These are phyloP conservation scores for Sporothrix pallida DNA, from an alignment of 2,329 filamentous ascomycete genomes.

Conservation along the genomic window DNA sequence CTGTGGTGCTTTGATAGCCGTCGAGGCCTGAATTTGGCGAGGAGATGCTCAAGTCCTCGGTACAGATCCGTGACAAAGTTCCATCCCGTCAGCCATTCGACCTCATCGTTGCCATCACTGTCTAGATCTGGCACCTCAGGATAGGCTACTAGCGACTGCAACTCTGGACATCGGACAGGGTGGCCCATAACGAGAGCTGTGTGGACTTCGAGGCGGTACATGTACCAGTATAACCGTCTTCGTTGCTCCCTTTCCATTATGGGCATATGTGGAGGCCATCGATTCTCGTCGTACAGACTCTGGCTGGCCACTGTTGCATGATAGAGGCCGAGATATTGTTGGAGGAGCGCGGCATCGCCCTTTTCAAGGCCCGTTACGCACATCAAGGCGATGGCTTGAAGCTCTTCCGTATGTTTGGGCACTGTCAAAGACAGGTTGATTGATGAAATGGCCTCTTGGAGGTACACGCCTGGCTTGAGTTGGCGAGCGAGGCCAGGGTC, in stretches of 20 bases:
- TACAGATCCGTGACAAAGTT: conserved; percentile 33
- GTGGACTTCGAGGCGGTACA: conserved; percentile 40
- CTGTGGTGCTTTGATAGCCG: conserved; percentile 10
- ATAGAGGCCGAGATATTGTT: conserved; percentile 39
- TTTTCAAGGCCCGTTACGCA: conserved; percentile 28
- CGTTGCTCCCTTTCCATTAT: conserved; percentile 36
- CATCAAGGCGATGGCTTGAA: conserved; percentile 33
- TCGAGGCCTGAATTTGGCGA: conserved; percentile 17
- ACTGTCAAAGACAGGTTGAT: conserved; percentile 18
- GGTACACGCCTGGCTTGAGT: conserved; percentile 19
- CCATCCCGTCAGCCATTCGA: conserved; percentile 32
- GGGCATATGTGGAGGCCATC: conserved; percentile 36
- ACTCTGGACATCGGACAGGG: conserved; percentile 38
- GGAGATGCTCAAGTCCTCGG: conserved; percentile 28
- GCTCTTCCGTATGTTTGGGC: conserved; percentile 28
- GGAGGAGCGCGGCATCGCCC: conserved; percentile 32
- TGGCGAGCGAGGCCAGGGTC: neutral
- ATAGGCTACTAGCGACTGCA: conserved; percentile 37
- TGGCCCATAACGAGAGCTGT: conserved; percentile 39
- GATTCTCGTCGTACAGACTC: conserved; percentile 37
- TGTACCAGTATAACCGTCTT: conserved; percentile 39
- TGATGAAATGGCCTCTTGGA: conserved; percentile 1
- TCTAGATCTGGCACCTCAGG: conserved; percentile 30
- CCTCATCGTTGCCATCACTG: neutral
- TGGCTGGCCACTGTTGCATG: conserved; percentile 37